Evolutionary conservation across 768 basidiomycete genomes (phyloP).

Genomic region (Holtermanniella nyarrowii): DNA sequence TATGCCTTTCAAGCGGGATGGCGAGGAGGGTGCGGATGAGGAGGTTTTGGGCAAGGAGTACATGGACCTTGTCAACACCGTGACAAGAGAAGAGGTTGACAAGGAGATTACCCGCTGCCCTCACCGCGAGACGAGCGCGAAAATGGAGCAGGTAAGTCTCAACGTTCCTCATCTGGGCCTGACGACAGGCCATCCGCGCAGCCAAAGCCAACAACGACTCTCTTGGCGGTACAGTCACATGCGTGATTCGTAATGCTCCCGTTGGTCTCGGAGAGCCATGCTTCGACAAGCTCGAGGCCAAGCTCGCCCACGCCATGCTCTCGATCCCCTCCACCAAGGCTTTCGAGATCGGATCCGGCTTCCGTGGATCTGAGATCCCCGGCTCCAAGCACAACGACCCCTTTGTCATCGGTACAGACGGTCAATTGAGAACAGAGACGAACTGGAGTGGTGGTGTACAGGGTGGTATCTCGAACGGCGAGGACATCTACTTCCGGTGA

Average conservation of each 20-base stretch:
- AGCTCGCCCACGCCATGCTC: slow-evolving; percentile 93
- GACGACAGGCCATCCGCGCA: slow-evolving; percentile 79
- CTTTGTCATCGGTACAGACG: slow-evolving; percentile 57
- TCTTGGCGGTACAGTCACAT: slow-evolving; percentile 95
- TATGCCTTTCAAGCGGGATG: slow-evolving; percentile 53
- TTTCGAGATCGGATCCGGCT: slow-evolving; percentile 95
- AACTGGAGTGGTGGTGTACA: slow-evolving; percentile 98
- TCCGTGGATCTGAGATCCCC: slow-evolving; percentile 84
- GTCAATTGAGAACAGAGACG: slow-evolving; percentile 60
- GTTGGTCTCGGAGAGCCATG: slow-evolving; percentile 91
- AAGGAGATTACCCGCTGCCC: slow-evolving; percentile 79
- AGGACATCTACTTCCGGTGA: slow-evolving; percentile 93
- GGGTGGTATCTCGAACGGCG: slow-evolving; percentile 94
- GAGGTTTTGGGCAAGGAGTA: slow-evolving; percentile 68
- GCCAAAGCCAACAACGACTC: slow-evolving; percentile 87
- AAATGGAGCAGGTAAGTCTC: slow-evolving; percentile 68
- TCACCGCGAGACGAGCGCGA: slow-evolving; percentile 72
- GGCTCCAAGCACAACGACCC: slow-evolving; percentile 89
- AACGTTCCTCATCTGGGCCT: too few species aligned
- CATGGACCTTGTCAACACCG: slow-evolving; percentile 59
- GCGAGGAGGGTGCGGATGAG: slow-evolving; percentile 54
- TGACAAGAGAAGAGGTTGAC: slow-evolving; percentile 83
- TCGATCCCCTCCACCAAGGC: slow-evolving; percentile 98
- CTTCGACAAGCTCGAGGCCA: slow-evolving; percentile 97
- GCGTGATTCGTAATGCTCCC: slow-evolving; percentile 84